A percentile compares a stretch with the other conserved stretches of the same genome.
These are phyloP conservation scores for Calocera cornea DNA, from an alignment of 768 basidiomycete genomes.

Conservation along the genomic window DNA sequence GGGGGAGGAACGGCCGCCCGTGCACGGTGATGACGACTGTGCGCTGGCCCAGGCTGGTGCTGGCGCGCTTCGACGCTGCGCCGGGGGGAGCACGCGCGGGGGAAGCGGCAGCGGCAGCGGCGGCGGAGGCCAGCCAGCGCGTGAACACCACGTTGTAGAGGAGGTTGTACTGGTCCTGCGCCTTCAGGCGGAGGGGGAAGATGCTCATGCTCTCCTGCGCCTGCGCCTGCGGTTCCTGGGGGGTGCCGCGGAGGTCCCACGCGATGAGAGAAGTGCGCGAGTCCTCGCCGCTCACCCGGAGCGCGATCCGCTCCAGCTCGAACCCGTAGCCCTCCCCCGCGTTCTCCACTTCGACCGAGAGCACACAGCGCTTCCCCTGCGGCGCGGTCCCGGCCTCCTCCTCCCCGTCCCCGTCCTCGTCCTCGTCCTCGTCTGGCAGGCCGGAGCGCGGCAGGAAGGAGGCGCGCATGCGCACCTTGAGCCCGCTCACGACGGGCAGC, in stretches of 20 bases:
- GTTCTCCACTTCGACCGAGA: constrained; percentile 88
- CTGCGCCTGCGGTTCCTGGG: too few relatives aligned
- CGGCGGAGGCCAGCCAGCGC: not conserved
- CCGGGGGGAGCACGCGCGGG: not conserved
- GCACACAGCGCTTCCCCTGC: constrained; percentile 71
- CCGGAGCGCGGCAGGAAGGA: constrained; percentile 61
- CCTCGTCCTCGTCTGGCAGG: constrained; percentile 11
- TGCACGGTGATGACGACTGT: not conserved
- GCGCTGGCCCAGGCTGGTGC: not conserved
- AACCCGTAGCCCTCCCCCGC: constrained; percentile 53
- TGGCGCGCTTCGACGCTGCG: not conserved
- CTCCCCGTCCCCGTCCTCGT: constrained; percentile 24
- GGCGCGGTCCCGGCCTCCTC: constrained; percentile 36
- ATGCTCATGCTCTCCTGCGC: constrained; percentile 29
- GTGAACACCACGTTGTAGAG: constrained; percentile 77
- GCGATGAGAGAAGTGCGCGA: constrained; percentile 37
- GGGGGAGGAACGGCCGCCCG: not conserved
- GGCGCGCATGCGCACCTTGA: constrained; percentile 87
- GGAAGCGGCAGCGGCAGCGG: not conserved
- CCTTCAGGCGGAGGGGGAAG: constrained; percentile 61
- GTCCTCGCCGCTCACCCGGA: constrained; percentile 57
- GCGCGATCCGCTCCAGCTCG: constrained; percentile 58
- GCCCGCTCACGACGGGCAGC: constrained; percentile 63
- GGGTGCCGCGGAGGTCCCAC: too few relatives aligned
- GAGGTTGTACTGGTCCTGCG: constrained; percentile 73